Conservation (phyloP, 331 rosid species). For the Acacia concinna region DNA sequence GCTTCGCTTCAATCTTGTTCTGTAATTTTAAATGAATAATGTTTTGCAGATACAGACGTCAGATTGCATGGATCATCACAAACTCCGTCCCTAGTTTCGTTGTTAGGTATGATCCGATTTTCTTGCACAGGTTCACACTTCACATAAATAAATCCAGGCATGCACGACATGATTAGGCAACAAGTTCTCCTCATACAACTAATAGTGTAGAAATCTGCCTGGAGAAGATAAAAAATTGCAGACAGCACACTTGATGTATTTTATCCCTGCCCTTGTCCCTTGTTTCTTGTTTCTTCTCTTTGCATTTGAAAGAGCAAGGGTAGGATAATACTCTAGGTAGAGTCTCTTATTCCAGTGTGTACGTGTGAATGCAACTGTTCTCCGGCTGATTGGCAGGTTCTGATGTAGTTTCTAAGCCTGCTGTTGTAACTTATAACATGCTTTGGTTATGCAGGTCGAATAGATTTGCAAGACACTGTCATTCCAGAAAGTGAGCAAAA, state of each 20-base stretch:
- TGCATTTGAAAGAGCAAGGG: background rate
- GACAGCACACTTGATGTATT: background rate
- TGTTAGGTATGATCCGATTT: conserved; percentile 66
- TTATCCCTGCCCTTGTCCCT: background rate
- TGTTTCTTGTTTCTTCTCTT: background rate
- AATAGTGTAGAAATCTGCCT: conserved; percentile 12
- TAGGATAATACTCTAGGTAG: background rate
- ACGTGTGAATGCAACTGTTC: background rate
- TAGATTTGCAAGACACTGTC: conserved; percentile 77
- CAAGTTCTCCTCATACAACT: background rate
- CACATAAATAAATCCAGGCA: conserved; percentile 6
- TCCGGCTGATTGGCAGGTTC: conserved; percentile 5
- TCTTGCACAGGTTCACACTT: background rate
- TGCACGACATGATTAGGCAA: conserved; percentile 12
- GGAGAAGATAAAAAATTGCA: background rate
- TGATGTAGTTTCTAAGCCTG: conserved; percentile 1
- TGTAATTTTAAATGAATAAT: conserved; percentile 5
- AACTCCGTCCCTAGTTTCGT: conserved; percentile 73
- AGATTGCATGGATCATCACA: conserved; percentile 57
- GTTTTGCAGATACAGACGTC: conserved; percentile 64
- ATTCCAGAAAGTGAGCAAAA: conserved; percentile 75
- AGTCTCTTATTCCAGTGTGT: background rate
- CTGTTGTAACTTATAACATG: conserved; percentile 10
- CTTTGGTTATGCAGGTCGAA: conserved; percentile 56
- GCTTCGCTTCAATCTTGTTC: background rate